Percentiles rank a stretch among this genome's conserved stretches.
phyloP scores from a whole-genome alignment of 305 asterid species.

The Petunia hybrid region DNA sequence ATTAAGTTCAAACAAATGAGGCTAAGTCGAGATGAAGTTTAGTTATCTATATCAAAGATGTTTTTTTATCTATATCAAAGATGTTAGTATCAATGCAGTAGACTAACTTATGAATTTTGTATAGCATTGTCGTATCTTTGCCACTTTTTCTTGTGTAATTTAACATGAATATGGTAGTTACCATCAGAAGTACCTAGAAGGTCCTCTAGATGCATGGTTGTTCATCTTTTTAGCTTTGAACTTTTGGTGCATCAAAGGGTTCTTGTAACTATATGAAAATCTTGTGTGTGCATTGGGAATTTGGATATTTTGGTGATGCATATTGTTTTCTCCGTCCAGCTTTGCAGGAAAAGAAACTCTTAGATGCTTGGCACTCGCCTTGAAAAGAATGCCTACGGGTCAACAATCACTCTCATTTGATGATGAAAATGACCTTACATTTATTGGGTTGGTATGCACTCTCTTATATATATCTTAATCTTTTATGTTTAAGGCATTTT shows the following conservation, averaged over 20 bases:
- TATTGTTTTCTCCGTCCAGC: constrained; percentile 56
- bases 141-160: neutral
- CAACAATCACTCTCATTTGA: constrained; percentile 81
- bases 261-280: constrained; percentile 11
- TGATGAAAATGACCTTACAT: constrained; percentile 95
- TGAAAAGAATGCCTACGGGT: constrained; percentile 92
- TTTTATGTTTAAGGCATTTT: constrained; percentile 29
- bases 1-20: too few species aligned
- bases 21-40: neutral
- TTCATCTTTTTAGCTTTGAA: neutral
- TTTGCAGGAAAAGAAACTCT: constrained; percentile 97
- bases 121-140: neutral
- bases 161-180: constrained; percentile 7
- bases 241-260: neutral
- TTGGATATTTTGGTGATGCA: constrained; percentile 19
- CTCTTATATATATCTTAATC: constrained; percentile 52
- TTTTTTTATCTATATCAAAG: neutral
- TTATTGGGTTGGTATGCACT: constrained; percentile 99
- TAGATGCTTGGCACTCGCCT: constrained; percentile 94
- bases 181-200: neutral
- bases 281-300: neutral
- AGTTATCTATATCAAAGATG: neutral
- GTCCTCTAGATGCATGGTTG: constrained; percentile 13
- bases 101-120: constrained; percentile 16
- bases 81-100: neutral